Evolutionary conservation across 176 grass and related monocot genomes (phyloP), one percentile per base, ranked within the genome.

Genomic region (Luzula sylvatica): DNA sequence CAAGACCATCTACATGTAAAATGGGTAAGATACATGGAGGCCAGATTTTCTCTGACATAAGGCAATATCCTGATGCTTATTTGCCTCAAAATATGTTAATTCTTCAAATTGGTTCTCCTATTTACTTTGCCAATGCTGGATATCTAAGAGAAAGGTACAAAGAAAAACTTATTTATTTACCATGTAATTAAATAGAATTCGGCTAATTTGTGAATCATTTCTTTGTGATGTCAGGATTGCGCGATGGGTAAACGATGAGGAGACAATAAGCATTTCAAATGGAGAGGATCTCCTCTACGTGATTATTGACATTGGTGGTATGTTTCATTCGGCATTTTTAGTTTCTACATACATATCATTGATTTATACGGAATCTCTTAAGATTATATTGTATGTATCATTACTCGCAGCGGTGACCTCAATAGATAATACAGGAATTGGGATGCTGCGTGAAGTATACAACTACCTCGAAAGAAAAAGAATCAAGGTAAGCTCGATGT

Each of bases 171-270:
- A 35, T 35, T 35, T 4, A 7, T 35, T 35, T 35, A 7, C 30
- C 9, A 9, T 35, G 9, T 35, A 7, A 35, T 35, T 35, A 35
- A 7, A 35, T 35, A 7, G 5, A 35, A 35, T 35, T 7, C 9
- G 9, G 17, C 13, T 24, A 39, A 38, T 30, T 17, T 30, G n/a
- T n/a, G n/a, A n/a, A n/a, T n/a, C n/a, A n/a, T n/a, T n/a, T n/a
- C n/a, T 56, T 30, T 27, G 17, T 35, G 30, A 35, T 38, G 29
- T 2, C 35, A 72, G 69, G 58, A 65, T 72, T 16, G 23, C 38
- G 63, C 61, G 69, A 72, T 72, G 69, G 69, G 46, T 72, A 24
- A 56, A 72, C 41, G 58, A 65, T 3, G 46, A 45, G 46, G 61
- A 4, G 46, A 35, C 5, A 35, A 35, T 9, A 2, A 35, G 30